Evolutionary conservation across 768 basidiomycete species (phyloP).

Genomic region (Lentinula aciculospora): DNA sequence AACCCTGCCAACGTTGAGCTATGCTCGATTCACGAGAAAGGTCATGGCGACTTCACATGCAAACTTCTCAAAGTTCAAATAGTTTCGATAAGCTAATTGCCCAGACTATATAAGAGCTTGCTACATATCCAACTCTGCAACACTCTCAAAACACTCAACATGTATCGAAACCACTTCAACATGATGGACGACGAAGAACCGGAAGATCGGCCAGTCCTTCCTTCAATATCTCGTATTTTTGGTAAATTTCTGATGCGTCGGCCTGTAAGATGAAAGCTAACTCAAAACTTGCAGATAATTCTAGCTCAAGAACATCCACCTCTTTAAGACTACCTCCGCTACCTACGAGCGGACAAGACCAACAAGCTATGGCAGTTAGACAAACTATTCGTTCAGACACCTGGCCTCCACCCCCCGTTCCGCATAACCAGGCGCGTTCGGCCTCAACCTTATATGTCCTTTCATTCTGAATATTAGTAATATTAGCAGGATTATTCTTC

Average conservation of each 20-base stretch:
- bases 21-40: background rate
- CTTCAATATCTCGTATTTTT: conserved; percentile 20
- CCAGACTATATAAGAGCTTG: background rate
- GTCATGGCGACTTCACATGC: background rate
- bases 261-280: background rate
- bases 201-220: conserved; percentile 16
- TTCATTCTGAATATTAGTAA: background rate
- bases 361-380: background rate
- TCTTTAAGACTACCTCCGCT: conserved; percentile 7
- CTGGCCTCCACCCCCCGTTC: background rate
- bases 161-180: conserved; percentile 2
- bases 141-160: background rate
- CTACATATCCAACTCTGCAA: background rate
- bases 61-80: background rate
- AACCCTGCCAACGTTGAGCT: background rate
- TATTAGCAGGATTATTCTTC: background rate
- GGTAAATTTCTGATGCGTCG: conserved; percentile 5
- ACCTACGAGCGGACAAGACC: background rate
- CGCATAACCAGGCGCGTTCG: background rate
- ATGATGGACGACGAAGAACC: background rate
- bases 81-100: too few relatives aligned
- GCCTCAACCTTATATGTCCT: background rate
- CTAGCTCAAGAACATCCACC: background rate
- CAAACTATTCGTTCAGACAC: background rate
- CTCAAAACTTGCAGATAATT: background rate